These are phyloP conservation scores for Sporisorium sorghi DNA, from an alignment of 1,284 basidiomycete species.

Conservation along the genomic window DNA sequence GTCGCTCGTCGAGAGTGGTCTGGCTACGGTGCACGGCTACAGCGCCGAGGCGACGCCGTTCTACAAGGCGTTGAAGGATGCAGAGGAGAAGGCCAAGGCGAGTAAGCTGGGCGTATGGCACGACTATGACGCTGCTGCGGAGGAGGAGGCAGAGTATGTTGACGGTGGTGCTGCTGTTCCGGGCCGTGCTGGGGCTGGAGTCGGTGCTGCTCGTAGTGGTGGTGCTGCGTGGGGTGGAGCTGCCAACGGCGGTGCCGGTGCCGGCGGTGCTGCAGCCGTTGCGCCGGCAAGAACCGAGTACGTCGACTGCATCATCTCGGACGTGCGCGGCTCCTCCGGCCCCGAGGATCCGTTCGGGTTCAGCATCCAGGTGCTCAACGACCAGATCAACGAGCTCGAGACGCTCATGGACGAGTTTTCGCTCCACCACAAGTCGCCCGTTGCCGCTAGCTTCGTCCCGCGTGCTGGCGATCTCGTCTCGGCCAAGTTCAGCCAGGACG, in stretches of 20 bases:
- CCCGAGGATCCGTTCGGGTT: conserved; percentile 82
- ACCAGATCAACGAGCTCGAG: conserved; percentile 76
- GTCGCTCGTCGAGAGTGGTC: conserved; percentile 83
- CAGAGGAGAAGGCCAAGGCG: conserved; percentile 76
- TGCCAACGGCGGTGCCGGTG: conserved; percentile 14
- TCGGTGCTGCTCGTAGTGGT: conserved; percentile 12
- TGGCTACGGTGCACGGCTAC: conserved; percentile 84
- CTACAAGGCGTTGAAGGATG: conserved; percentile 82
- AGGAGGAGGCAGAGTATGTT: conserved; percentile 39
- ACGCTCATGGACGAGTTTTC: conserved; percentile 94
- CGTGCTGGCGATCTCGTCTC: conserved; percentile 85
- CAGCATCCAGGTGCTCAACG: conserved; percentile 81
- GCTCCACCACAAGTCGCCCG: conserved; percentile 46
- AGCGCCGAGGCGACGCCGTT: conserved; percentile 85
- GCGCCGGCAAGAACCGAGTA: conserved; percentile 76
- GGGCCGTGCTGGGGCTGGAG: conserved; percentile 7
- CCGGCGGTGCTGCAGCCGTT: conserved; percentile 10
- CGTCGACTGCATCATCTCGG: conserved; percentile 89
- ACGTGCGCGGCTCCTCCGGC: conserved; percentile 76
- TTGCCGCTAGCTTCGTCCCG: conserved; percentile 77
- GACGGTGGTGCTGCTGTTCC: conserved; percentile 3
- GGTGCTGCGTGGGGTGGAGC: conserved; percentile 30
- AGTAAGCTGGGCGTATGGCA: conserved; percentile 82
- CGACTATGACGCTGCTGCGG: conserved; percentile 68
- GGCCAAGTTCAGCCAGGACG: conserved; percentile 73